Evolutionary conservation across 2,329 filamentous ascomycete species (phyloP), one percentile per base, ranked within the genome.

Genomic region (Pyrenophora seminiperda): DNA sequence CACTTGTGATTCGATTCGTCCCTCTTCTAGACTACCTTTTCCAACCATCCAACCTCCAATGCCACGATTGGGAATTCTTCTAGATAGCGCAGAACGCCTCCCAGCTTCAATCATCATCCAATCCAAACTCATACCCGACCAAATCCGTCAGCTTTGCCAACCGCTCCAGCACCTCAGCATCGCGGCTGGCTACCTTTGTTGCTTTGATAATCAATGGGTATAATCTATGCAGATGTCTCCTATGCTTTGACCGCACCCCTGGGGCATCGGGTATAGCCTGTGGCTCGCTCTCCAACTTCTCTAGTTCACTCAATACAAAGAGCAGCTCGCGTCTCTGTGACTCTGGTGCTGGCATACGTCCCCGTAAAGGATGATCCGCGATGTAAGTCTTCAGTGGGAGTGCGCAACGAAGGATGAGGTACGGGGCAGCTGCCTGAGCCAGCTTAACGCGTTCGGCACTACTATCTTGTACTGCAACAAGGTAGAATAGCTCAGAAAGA

Each of bases 311-410:
- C 14, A 97, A 77, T 18, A 92, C 80, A 64, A 89, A 88, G 4
- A 89, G 69, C 9, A 99, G 76, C 68, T 96, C 94, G 54, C 83
- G 86, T 34, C 90, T 83, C 66, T 96, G 90, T 7, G 85, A 87
- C 4, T 90, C 78, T 0, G 93, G 93, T 69, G 94, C 90, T 4
- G 94, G 94, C 85, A 95, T 94, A 41, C 86, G 83, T 0, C 94
- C 92, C 11, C 94, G 61, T 15, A 99, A 78, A 1, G 93, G 92
- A 67, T 97, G 93, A 71, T 99, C 94, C 3, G 91, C 89, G 37
- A 95, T 86, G 68, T 96, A 97, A 1, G 87, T 81, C 47, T 90
- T 86, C n/a, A 97, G 75, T 0, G 90, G 86, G 13, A 96, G 78
- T 0, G 89, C 91, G 10, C 89, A 85, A 2, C 94, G 86, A 2